Evolutionary conservation across 2,329 filamentous ascomycete species (phyloP), one percentile per base, ranked within the genome.

Genomic region (Ophiostoma australiae): DNA sequence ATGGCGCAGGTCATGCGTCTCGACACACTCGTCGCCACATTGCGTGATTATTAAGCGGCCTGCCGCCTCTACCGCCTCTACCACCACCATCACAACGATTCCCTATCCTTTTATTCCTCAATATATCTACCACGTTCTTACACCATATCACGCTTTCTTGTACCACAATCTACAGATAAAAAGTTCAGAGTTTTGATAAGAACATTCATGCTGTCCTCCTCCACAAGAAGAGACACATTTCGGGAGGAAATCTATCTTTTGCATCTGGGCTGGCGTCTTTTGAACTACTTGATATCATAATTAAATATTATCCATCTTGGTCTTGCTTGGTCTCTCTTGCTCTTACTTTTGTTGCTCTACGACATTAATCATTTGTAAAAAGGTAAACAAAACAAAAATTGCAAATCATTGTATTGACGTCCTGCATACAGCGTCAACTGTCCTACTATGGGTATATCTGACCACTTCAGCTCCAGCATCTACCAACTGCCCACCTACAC

Each of bases 1-100:
- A 82, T 96, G 48, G 88, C 89, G 1, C 93, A 97, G 80, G 84
- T 97, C 13, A 87, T 87, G 78, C 86, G 92, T 73, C 84, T 97
- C 75, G 95, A 99, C 80, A 91, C 95, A 69, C 83, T 97, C 75
- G 89, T 98, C 67, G 90, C 90, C 35, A 86, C 95, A 15, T 85
- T 98, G 75, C 85, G 91, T 73, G 95, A 99, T 78, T 94, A 87
- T 76, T 93, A 78, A 65, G 7, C 13, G 27, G n/a, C 15, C 31
- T 67, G 20, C 48, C 52, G 27, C 61, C 63, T 7, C n/a, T 23
- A 23, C 7, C 48, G 8, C 15, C 52, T 13, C n/a, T 2, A 15
- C 4, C n/a, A 58, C 48, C 48, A n/a, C 23, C 8, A 58, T 13
- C 52, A 27, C 6, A 15, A n/a, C n/a, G 4, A 23, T n/a, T 15